Evolutionary conservation across 192 early-diverging fungal species (phyloP).

Genomic region (Lobulomyces angularis): DNA sequence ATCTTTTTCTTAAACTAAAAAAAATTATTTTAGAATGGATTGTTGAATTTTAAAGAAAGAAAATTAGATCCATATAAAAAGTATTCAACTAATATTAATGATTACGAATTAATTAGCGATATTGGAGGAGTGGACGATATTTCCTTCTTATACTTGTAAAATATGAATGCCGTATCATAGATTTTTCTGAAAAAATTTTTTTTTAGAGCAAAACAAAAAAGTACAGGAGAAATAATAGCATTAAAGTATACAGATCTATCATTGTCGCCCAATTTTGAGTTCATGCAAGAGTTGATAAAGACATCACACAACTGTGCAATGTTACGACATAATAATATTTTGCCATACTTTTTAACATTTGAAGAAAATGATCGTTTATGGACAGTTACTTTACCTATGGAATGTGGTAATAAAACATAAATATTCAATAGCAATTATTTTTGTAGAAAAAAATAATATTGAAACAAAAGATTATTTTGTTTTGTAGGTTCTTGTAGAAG

Average conservation of each 20-base stretch:
- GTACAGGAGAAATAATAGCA: slow-evolving; percentile 34
- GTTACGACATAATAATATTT: slow-evolving; percentile 41
- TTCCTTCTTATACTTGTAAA: slow-evolving; percentile 40
- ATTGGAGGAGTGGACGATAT: slow-evolving; percentile 52
- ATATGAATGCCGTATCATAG: too few species aligned
- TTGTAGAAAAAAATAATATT: neutral
- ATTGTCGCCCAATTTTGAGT: slow-evolving; percentile 38
- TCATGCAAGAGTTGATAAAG: slow-evolving; percentile 41
- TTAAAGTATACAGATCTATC: slow-evolving; percentile 46
- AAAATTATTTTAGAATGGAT: too few species aligned
- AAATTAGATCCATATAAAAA: neutral
- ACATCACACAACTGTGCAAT: slow-evolving; percentile 25
- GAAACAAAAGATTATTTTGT: slow-evolving; percentile 6
- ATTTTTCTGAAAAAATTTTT: too few species aligned
- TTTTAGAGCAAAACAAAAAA: slow-evolving; percentile 34
- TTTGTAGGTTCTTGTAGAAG: slow-evolving; percentile 27
- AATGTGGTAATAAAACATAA: slow-evolving; percentile 23
- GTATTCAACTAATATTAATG: slow-evolving; percentile 15
- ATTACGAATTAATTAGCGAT: slow-evolving; percentile 38
- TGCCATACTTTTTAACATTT: slow-evolving; percentile 39
- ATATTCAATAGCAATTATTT: neutral
- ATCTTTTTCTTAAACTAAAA: too few species aligned
- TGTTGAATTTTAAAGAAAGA: too few species aligned
- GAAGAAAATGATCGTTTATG: slow-evolving; percentile 42
- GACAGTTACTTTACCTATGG: slow-evolving; percentile 41